Percentiles rank a stretch among this genome's conserved stretches.
These are phyloP conservation scores for Stagonosporopsis rhizophila DNA, from an alignment of 2,329 filamentous ascomycete genomes.

Conservation along the genomic window DNA sequence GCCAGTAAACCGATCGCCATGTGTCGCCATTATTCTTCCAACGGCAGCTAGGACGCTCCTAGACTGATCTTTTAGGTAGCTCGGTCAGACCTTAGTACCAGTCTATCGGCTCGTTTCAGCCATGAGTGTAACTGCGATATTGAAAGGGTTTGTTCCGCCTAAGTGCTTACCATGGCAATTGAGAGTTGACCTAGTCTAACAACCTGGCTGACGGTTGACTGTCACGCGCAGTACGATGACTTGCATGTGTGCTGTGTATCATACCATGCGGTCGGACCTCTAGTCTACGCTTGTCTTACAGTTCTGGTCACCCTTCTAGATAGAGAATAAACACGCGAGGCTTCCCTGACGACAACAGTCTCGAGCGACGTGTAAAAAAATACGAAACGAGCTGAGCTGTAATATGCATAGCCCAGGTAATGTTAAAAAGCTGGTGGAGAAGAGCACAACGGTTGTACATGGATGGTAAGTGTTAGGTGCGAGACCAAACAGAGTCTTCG, in stretches of 20 bases:
- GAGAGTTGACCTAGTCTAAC: not conserved
- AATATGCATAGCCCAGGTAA: not conserved
- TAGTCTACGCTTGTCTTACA: not conserved
- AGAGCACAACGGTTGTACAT: too few species aligned
- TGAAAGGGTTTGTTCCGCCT: not conserved
- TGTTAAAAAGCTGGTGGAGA: not conserved
- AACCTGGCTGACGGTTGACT: not conserved
- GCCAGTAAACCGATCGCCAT: conserved; percentile 12
- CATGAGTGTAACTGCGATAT: not conserved
- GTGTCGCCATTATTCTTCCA: conserved; percentile 1
- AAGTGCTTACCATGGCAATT: conserved; percentile 10
- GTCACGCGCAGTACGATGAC: conserved; percentile 7
- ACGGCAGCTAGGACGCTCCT: not conserved
- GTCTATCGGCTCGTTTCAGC: conserved; percentile 7
- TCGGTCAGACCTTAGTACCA: conserved; percentile 2
- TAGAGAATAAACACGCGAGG: not conserved
- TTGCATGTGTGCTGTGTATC: conserved; percentile 7
- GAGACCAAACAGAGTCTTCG: not conserved
- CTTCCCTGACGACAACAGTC: not conserved
- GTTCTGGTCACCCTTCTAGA: not conserved
- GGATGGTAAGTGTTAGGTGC: not conserved
- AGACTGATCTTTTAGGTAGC: not conserved
- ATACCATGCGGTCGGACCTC: not conserved
- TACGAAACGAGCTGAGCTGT: not conserved
- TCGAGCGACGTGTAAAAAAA: not conserved